phyloP scores from a whole-genome alignment of 805 yeast genomes.

The Kluyveromyces aestuarii region DNA sequence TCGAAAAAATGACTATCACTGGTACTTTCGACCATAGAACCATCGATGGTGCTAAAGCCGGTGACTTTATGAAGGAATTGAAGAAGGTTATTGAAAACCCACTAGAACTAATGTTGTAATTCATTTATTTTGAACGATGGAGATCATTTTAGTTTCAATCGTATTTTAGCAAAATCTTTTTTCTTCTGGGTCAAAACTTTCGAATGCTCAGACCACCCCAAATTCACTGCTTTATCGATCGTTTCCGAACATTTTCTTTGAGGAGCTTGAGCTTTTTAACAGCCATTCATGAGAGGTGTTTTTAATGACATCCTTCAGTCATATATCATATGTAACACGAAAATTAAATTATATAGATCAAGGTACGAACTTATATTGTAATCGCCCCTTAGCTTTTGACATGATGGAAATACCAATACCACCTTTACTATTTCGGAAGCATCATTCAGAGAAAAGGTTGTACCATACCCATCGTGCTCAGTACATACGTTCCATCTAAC shows the following conservation, averaged over 20 bases:
- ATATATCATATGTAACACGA: not conserved
- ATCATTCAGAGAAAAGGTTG: too few relatives aligned
- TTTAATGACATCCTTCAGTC: not conserved
- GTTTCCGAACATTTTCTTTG: not conserved
- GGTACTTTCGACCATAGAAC: conserved; percentile 98
- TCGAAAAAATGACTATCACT: conserved; percentile 82
- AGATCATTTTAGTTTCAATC: not conserved
- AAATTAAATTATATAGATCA: not conserved
- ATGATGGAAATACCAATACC: too few relatives aligned
- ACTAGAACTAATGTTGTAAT: conserved; percentile 76
- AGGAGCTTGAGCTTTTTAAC: not conserved
- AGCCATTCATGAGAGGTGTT: not conserved
- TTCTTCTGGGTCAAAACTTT: not conserved
- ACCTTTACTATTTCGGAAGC: too few relatives aligned
- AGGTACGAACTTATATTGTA: not conserved
- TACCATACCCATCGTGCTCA: too few relatives aligned
- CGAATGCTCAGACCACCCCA: not conserved
- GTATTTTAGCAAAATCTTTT: not conserved
- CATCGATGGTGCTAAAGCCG: conserved; percentile 96
- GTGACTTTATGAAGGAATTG: conserved; percentile 90
- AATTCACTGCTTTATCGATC: not conserved
- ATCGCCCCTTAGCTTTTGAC: not conserved
- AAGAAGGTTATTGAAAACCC: conserved; percentile 93
- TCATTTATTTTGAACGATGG: not conserved
- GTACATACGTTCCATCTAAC: not conserved